Evolutionary conservation across 306 rosid genomes (phyloP), one percentile per base, ranked within the genome.

Genomic region (Abrus precatorius): DNA sequence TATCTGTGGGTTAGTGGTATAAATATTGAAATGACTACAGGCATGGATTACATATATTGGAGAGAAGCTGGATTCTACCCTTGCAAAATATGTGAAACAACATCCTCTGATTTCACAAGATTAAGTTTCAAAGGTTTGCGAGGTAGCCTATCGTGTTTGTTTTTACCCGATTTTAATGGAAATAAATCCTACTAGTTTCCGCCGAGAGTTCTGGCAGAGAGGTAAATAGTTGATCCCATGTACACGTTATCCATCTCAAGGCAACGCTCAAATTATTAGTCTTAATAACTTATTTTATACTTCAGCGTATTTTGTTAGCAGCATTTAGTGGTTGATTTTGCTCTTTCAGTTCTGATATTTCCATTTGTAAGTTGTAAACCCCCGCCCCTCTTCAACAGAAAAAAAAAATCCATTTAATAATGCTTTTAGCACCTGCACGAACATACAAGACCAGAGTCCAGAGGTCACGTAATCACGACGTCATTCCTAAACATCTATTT

Each of bases 61-160:
- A 83, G 89, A 86, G 74, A 86, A 86, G 87, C 84, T 92, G 89
- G 97, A 94, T 84, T 85, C 94, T 30, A 90, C 94, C 7, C 88
- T 89, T 57, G 68, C 87, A 65, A 90, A 87, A 77, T 74, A 83
- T 81, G 80, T 53, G 65, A 84, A 81, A 56, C 81, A 48, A 28
- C 67, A 74, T 13, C 80, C 86, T 60, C 34, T 81, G 66, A 48
- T 75, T 52, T 79, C 38, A 13, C 83, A 64, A 84, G 89, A 85
- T 78, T 79, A 77, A 85, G 82, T 83, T 80, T 83, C 85, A 81
- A 76, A 80, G 79, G 83, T 56, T 30, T 68, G 77, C 80, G 30
- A 79, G 85, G 85, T 85, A 74, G 34, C 54, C 74, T 66, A 68
- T 53, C 48, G 32, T 72, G 9, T 79, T 77, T n/a, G 34, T 14